A percentile compares a stretch with the other conserved stretches of the same genome.
Conservation (phyloP, 257 asterid genomes). For the Parsonsia alboflavescens region DNA sequence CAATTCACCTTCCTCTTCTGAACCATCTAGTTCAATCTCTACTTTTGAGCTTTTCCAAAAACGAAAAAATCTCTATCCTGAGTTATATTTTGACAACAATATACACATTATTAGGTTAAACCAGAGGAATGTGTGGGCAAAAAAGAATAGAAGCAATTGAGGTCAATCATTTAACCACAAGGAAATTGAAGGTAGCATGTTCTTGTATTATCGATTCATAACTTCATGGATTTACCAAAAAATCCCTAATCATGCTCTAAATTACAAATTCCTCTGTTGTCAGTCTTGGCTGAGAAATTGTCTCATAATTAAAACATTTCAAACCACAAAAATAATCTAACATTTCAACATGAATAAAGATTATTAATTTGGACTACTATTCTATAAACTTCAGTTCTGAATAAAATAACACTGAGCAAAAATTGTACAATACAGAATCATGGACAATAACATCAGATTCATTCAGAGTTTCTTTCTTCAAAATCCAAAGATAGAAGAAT, state of each 20-base stretch:
- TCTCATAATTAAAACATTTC: not conserved
- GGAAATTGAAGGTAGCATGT: not conserved
- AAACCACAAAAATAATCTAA: not conserved
- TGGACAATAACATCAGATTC: not conserved
- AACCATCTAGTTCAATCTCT: not conserved
- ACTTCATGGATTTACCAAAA: not conserved
- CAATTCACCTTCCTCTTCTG: not conserved
- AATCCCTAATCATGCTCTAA: not conserved
- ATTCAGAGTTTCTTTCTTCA: not conserved
- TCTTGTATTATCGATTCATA: not conserved
- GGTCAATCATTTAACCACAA: not conserved
- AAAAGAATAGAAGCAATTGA: not conserved
- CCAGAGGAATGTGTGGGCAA: too few species aligned
- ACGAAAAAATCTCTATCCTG: too few species aligned
- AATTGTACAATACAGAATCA: not conserved
- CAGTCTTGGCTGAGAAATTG: not conserved
- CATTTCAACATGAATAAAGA: not conserved
- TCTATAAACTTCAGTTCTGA: not conserved
- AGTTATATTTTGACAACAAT: not conserved
- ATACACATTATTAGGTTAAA: not conserved
- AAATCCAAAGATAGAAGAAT: not conserved
- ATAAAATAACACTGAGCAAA: not conserved
- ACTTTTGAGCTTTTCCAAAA: too few species aligned
- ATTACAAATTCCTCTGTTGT: not conserved
- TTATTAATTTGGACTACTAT: not conserved